Conservation (phyloP, 257 asterid genomes). For the Leonotis leonurus region DNA sequence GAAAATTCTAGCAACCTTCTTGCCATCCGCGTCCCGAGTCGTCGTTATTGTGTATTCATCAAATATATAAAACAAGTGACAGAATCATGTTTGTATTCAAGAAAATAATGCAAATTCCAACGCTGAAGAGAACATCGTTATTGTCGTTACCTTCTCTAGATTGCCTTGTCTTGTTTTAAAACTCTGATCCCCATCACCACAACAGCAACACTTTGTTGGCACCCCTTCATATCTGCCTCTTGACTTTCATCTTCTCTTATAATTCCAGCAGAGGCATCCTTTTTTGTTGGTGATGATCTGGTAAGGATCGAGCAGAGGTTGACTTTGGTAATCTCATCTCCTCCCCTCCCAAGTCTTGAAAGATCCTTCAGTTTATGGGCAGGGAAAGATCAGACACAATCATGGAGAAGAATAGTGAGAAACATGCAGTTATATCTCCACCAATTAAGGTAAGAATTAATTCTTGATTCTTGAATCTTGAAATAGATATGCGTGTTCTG, state of each 20-base stretch:
- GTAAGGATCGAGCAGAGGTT: no score
- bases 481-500: neutral
- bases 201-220: constrained; percentile 4
- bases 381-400: constrained; percentile 7
- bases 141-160: constrained; percentile 9
- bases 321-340: no score
- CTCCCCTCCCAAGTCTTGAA: constrained; percentile 12
- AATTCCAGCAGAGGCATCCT: no score
- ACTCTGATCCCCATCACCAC: constrained; percentile 17
- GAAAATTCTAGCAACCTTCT: no score
- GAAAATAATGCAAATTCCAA: constrained; percentile 7
- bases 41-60: neutral
- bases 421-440: constrained; percentile 14
- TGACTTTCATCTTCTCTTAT: no score
- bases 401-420: constrained; percentile 30
- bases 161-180: constrained; percentile 6
- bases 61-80: constrained; percentile 1
- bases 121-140: constrained; percentile 4
- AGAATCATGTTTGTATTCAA: constrained; percentile 3
- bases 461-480: neutral
- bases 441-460: constrained; percentile 31
- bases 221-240: neutral
- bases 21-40: no score
- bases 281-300: no score
- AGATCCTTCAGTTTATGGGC: constrained; percentile 21